A percentile compares a stretch with the other conserved stretches of the same genome.
Evolutionary conservation across 176 grass and related monocot species (phyloP).

Genomic region (Tillandsia fasciculata): DNA sequence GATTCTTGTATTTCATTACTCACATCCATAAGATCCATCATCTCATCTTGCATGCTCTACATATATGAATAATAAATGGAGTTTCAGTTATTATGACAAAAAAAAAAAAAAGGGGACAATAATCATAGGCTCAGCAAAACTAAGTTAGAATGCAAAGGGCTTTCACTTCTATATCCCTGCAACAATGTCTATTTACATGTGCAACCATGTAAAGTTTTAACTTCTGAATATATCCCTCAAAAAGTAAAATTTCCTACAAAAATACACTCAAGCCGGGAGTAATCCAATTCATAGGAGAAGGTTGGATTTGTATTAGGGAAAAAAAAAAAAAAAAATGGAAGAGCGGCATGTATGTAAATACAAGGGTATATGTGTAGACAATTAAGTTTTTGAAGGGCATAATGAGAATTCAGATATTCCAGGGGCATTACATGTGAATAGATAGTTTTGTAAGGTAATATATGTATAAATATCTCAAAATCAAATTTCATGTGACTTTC

Average conservation of each 20-base stretch:
- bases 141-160: background rate
- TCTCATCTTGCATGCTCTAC: slow-evolving; percentile 98
- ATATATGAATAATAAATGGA: slow-evolving; percentile 10
- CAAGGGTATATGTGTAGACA: background rate
- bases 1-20: slow-evolving; percentile 95
- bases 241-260: too few relatives aligned
- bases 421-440: too few relatives aligned
- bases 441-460: too few relatives aligned
- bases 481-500: background rate
- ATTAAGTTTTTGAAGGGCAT: too few relatives aligned
- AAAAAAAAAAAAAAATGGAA: background rate
- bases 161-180: too few relatives aligned
- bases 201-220: too few relatives aligned
- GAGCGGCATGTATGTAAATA: background rate
- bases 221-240: too few relatives aligned
- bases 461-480: too few relatives aligned
- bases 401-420: too few relatives aligned
- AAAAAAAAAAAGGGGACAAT: background rate
- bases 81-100: background rate
- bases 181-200: too few relatives aligned
- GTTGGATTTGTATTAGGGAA: background rate
- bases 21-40: slow-evolving; percentile 87
- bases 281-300: too few relatives aligned
- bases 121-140: background rate
- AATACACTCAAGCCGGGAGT: background rate